Evolutionary conservation across 257 asterid genomes (phyloP), one percentile per base, ranked within the genome.

Genomic region (Nicotiana tomentosiformis): DNA sequence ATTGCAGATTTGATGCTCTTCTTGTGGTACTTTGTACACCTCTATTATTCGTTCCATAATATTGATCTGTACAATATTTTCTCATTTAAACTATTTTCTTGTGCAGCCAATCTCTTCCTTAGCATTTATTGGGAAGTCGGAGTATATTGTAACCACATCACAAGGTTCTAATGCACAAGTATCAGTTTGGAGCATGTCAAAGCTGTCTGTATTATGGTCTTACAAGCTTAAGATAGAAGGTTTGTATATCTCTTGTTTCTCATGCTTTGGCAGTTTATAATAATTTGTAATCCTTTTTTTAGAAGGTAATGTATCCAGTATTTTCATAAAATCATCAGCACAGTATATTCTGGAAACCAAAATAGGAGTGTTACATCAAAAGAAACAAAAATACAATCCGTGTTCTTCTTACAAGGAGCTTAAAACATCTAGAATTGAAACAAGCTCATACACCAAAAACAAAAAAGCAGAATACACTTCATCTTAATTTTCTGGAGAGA

Each of bases 201-300:
- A 88, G 66, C 86, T 93, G 74, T 85, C 93, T 60, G 77, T 83
- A 57, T 82, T 83, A 32, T 96, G 98, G 98, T 92, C 97, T 77
- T 96, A 92, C 92, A 90, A 86, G 89, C 95, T 96, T 81, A 88
- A 90, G 80, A 90, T 85, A 23, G 94, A 93, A 87, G 98, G 99
- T 96, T 86, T 65, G 88, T 58, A 20, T 77, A 35, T 64, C 60
- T 49, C 65, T 66, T 57, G 80, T 83, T 66, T 23, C 85, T 77
- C n/a, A 12, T 77, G 62, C 62, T 74, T 74, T 74, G 23, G 64
- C 64, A 49, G 64, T 14, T 74, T 74, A 74, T 23, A 16, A 74
- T 49, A 26, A 26, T 74, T 72, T 14, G 10, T 7, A 39, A 39
- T 39, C 49, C 49, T 39, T 39, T 39, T 7, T 39, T 7, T 39